These are phyloP conservation scores for Boletus sp. DNA, from an alignment of 768 basidiomycete genomes.

Conservation along the genomic window DNA sequence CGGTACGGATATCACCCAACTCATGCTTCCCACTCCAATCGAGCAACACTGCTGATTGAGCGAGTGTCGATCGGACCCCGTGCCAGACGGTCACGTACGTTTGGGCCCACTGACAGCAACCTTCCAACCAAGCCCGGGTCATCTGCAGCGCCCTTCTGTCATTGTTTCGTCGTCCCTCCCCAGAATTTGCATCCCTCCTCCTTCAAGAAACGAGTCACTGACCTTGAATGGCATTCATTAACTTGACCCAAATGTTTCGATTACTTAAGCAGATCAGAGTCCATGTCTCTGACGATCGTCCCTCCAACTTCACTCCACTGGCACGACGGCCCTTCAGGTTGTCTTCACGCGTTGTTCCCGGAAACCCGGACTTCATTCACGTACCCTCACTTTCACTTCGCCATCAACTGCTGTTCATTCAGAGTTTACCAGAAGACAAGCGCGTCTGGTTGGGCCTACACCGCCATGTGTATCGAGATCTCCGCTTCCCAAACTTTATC, in stretches of 20 bases:
- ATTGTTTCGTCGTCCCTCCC: constrained; percentile 8
- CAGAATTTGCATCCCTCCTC: neutral
- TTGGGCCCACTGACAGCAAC: neutral
- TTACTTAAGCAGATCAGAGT: neutral
- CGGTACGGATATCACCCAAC: too few species aligned
- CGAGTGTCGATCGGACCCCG: constrained; percentile 14
- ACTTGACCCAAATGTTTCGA: constrained; percentile 1
- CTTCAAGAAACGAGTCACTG: constrained; percentile 15
- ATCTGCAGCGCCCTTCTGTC: neutral
- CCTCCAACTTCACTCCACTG: too few species aligned
- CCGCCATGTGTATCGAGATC: constrained; percentile 21
- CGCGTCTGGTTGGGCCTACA: constrained; percentile 24
- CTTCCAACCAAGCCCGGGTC: neutral
- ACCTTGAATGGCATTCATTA: neutral
- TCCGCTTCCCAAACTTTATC: constrained; percentile 14
- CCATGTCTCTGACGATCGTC: neutral
- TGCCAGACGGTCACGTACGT: neutral
- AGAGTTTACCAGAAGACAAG: neutral
- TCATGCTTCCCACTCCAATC: too few species aligned
- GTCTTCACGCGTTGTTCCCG: neutral
- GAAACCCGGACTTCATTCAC: neutral
- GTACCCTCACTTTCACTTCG: neutral
- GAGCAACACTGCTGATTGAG: neutral
- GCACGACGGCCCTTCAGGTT: too few species aligned
- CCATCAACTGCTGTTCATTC: neutral